Conservation (phyloP, 2,329 filamentous ascomycete species). For the Alternaria brassicicola region DNA sequence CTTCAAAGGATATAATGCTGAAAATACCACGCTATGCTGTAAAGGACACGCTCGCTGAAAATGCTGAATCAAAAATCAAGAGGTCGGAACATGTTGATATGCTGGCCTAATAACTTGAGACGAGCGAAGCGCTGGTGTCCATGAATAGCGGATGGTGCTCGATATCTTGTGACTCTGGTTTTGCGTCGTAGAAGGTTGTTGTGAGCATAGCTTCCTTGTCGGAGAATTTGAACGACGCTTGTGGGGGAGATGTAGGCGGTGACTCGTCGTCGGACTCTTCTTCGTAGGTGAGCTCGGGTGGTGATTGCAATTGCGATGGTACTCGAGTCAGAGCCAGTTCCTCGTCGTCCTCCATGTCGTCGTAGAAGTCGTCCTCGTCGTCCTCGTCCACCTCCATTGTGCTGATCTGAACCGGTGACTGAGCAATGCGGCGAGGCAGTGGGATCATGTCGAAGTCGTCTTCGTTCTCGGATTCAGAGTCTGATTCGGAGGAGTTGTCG, state of each 20-base stretch:
- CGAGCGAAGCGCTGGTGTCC: slow-evolving; percentile 49
- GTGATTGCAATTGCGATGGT: slow-evolving; percentile 52
- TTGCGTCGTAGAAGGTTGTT: slow-evolving; percentile 53
- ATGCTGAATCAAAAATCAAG: slow-evolving; percentile 46
- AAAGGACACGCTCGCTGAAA: slow-evolving; percentile 47
- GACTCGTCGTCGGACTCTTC: slow-evolving; percentile 58
- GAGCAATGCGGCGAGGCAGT: slow-evolving; percentile 49
- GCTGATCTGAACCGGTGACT: slow-evolving; percentile 52
- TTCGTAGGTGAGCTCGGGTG: slow-evolving; percentile 58
- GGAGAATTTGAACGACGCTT: slow-evolving; percentile 53
- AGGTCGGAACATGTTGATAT: slow-evolving; percentile 32
- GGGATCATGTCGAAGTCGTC: slow-evolving; percentile 57
- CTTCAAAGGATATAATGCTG: slow-evolving; percentile 40
- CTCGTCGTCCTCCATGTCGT: slow-evolving; percentile 55
- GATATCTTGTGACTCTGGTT: slow-evolving; percentile 45
- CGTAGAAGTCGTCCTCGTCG: slow-evolving; percentile 54
- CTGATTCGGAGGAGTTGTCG: slow-evolving; percentile 48
- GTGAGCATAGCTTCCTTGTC: slow-evolving; percentile 57
- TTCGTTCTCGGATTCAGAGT: slow-evolving; percentile 61
- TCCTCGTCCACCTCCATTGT: slow-evolving; percentile 52
- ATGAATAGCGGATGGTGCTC: slow-evolving; percentile 50
- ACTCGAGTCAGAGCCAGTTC: slow-evolving; percentile 55
- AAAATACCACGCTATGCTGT: slow-evolving; percentile 36
- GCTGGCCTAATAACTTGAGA: slow-evolving; percentile 48
- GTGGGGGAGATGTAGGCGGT: slow-evolving; percentile 55